These are phyloP conservation scores for Choiromyces venosus DNA, from an alignment of 495 filamentous ascomycete species.

Conservation along the genomic window DNA sequence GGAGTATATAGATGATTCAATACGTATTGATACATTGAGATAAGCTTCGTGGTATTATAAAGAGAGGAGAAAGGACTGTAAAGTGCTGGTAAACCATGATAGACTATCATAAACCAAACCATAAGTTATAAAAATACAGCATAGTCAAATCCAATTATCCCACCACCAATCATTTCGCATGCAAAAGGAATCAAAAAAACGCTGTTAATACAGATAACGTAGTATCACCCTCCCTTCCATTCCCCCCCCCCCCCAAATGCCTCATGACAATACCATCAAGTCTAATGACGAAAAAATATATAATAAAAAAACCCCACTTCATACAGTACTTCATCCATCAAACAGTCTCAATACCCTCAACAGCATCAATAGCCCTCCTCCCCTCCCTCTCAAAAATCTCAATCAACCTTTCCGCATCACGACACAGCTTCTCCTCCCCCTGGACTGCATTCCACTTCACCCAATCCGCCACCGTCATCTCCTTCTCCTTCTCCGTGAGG, in stretches of 20 bases:
- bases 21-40: neutral
- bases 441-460: slow-evolving; percentile 70
- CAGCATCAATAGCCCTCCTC: slow-evolving; percentile 61
- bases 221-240: too few relatives aligned
- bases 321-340: too few relatives aligned
- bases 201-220: neutral
- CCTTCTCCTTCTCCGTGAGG: slow-evolving; percentile 70
- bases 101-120: neutral
- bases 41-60: neutral
- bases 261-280: neutral
- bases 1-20: neutral
- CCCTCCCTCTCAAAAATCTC: slow-evolving; percentile 76
- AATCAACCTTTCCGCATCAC: slow-evolving; percentile 76
- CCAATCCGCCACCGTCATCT: slow-evolving; percentile 92
- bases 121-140: neutral
- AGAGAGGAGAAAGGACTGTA: neutral
- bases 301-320: neutral
- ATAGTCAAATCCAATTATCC: too few relatives aligned
- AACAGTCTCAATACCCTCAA: slow-evolving; percentile 63
- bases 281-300: neutral
- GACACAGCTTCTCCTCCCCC: slow-evolving; percentile 69
- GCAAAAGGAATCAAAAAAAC: neutral
- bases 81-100: neutral
- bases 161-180: neutral
- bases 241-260: neutral